A percentile compares a stretch with the other conserved stretches of the same genome.
Conservation (phyloP, 176 grass and related monocot genomes). For the Tillandsia leiboldiana region DNA sequence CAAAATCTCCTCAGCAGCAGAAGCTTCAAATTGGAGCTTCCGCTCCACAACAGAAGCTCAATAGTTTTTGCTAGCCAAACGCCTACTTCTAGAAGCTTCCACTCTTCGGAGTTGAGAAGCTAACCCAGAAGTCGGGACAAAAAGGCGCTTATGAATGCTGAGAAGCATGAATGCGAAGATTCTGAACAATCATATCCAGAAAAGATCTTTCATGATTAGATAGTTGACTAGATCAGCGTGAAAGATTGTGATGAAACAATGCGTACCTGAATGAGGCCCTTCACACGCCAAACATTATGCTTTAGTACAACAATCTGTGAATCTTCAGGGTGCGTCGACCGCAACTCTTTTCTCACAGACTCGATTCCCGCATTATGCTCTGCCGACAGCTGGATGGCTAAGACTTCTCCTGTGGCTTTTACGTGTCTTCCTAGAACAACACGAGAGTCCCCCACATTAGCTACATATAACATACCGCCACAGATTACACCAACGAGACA, state of each 20-base stretch:
- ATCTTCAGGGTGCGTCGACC: constrained; percentile 19
- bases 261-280: constrained; percentile 24
- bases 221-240: background rate
- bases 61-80: too few species aligned
- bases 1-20: too few species aligned
- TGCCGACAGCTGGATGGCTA: constrained; percentile 20
- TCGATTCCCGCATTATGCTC: constrained; percentile 25
- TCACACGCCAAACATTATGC: constrained; percentile 33
- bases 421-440: constrained; percentile 26
- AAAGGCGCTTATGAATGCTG: too few species aligned
- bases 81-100: too few species aligned
- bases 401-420: constrained; percentile 23
- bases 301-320: constrained; percentile 22
- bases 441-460: constrained; percentile 27
- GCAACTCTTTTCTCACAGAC: constrained; percentile 24
- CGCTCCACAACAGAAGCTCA: too few species aligned
- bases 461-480: constrained; percentile 19
- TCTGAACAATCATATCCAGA: background rate
- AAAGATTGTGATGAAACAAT: background rate
- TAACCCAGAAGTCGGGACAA: too few species aligned
- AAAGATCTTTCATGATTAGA: background rate
- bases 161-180: background rate
- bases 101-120: too few species aligned
- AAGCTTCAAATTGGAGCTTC: too few species aligned
- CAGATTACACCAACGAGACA: constrained; percentile 22